These are phyloP conservation scores for Mycena crocata DNA, from an alignment of 768 basidiomycete genomes.

Conservation along the genomic window DNA sequence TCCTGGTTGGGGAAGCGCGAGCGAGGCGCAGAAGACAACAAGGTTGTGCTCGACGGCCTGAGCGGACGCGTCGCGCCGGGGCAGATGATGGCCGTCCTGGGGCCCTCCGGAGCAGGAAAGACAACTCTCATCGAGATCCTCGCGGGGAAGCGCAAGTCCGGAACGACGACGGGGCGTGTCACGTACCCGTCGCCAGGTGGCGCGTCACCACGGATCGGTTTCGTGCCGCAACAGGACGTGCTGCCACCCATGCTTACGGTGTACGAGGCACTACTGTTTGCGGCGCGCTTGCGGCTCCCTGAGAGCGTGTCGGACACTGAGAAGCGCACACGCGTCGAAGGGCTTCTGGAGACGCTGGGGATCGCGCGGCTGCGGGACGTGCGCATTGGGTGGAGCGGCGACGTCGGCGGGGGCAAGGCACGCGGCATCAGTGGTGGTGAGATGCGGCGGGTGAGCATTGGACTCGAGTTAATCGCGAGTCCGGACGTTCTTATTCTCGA, in stretches of 20 bases:
- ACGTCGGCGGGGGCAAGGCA: conserved; percentile 71
- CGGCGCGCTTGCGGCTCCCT: conserved; percentile 86
- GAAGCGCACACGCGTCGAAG: conserved; percentile 74
- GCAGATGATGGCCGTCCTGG: conserved; percentile 91
- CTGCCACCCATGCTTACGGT: conserved; percentile 85
- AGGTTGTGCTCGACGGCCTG: conserved; percentile 76
- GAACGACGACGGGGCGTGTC: conserved; percentile 73
- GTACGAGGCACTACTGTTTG: conserved; percentile 85
- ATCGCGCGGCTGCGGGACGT: conserved; percentile 75
- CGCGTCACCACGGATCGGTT: conserved; percentile 71
- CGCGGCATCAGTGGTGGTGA: conserved; percentile 94
- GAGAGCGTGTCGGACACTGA: conserved; percentile 72
- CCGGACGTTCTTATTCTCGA: conserved; percentile 90
- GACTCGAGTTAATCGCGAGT: conserved; percentile 85
- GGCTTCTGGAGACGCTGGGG: conserved; percentile 83
- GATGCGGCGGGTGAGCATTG: conserved; percentile 90
- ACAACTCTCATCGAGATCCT: conserved; percentile 93
- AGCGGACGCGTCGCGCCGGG: conserved; percentile 81
- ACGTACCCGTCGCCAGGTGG: conserved; percentile 56
- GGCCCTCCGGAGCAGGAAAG: conserved; percentile 93
- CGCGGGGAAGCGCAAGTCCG: conserved; percentile 85
- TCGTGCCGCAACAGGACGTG: conserved; percentile 89
- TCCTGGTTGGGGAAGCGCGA: conserved; percentile 6
- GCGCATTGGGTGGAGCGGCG: conserved; percentile 70
- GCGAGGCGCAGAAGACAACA: conserved; percentile 54